Evolutionary conservation across 768 basidiomycete genomes (phyloP).

Genomic region (Termitomyces sp.): DNA sequence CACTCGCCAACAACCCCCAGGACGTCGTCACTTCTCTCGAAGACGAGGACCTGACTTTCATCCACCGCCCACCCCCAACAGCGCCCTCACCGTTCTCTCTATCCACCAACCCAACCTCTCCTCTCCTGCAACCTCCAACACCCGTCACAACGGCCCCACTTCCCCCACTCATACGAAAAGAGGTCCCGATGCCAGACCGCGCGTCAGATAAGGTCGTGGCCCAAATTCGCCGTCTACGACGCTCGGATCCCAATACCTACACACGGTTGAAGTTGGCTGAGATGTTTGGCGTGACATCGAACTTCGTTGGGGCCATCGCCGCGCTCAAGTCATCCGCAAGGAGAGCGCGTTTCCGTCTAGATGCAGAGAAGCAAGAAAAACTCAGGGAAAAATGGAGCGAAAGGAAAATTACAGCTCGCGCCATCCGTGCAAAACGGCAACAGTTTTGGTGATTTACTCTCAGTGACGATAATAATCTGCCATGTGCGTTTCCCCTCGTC

Average conservation of each 20-base stretch:
- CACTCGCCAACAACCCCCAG: constrained; percentile 45
- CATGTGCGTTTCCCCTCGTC: constrained; percentile 1
- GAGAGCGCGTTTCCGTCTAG: constrained; percentile 32
- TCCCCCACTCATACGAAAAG: constrained; percentile 43
- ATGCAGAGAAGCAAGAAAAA: constrained; percentile 29
- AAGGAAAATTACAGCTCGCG: constrained; percentile 52
- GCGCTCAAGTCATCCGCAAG: constrained; percentile 50
- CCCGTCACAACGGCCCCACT: constrained; percentile 24
- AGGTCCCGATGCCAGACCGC: constrained; percentile 26
- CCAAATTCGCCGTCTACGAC: constrained; percentile 54
- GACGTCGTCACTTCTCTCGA: constrained; percentile 44
- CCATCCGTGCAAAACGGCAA: constrained; percentile 62
- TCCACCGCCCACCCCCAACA: constrained; percentile 81
- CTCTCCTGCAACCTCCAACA: constrained; percentile 47
- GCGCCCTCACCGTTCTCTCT: constrained; percentile 70
- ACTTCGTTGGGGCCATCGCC: constrained; percentile 62
- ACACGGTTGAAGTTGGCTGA: constrained; percentile 65
- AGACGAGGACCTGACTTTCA: constrained; percentile 64
- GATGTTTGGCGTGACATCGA: constrained; percentile 68
- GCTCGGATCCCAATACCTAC: constrained; percentile 49
- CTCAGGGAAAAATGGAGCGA: constrained; percentile 70
- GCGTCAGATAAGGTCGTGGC: constrained; percentile 48
- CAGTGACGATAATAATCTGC: constrained; percentile 4
- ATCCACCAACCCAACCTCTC: constrained; percentile 64
- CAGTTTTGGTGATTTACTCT: constrained; percentile 57